Evolutionary conservation across 441 rosid species (phyloP), one percentile per base, ranked within the genome.

Genomic region (Breynia disticha): DNA sequence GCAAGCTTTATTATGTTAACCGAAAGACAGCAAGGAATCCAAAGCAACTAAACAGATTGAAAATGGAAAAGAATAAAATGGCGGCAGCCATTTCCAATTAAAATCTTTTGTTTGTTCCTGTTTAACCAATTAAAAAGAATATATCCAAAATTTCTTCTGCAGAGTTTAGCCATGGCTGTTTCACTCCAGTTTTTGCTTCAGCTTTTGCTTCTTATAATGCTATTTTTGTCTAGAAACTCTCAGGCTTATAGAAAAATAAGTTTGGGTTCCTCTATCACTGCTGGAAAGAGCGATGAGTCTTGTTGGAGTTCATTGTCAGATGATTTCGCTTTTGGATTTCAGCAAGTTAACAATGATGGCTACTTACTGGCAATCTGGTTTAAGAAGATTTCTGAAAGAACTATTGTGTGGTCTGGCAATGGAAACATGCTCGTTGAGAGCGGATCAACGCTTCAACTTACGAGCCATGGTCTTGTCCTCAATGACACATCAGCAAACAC

Each of bases 271-370:
- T 67, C 50, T 32, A 66, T 72, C 18, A 28, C 55, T 6, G 76
- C 78, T 16, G 17, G 16, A 37, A 24, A 41, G 6, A 17, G 44
- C 1, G 50, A 42, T n/a, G 7, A 50, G n/a, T 38, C 52, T 18
- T 59, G 35, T 11, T 70, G 78, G 78, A 11, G n/a, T 11, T 78
- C 78, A 14, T 69, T 76, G 13, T 74, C 74, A 0, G 61, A 59
- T 14, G 70, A 75, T 6, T 72, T 78, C 16, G 76, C 80, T 15
- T 75, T 78, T 32, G 75, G 74, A 16, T 72, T 66, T 18, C 64
- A 11, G 1, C 35, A 22, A 2, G 44, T 48, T 17, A 42, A 38
- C n/a, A 48, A 10, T 16, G 58, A 43, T 41, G 28, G 57, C 13
- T 60, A 58, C 61, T 35, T 63, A 10, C 41, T 63, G 14, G 65